Evolutionary conservation across 1,139 yeast species (phyloP).

Genomic region (Kodamaea plutei): DNA sequence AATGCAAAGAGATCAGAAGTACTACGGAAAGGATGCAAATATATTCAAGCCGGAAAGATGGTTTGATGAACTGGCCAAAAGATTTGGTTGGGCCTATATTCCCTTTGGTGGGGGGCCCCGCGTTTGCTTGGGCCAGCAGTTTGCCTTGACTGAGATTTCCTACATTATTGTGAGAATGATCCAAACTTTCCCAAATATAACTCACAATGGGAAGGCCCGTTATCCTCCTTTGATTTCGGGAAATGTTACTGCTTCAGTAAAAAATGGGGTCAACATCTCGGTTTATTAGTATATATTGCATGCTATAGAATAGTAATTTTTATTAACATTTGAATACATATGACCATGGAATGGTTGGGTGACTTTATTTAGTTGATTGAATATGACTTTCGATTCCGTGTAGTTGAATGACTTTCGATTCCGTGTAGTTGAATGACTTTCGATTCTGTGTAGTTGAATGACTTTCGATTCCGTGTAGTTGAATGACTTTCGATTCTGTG

Average conservation of each 20-base stretch:
- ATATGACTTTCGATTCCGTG: too few relatives aligned
- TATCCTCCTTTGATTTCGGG: background rate
- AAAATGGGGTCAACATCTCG: background rate
- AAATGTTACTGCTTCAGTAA: background rate
- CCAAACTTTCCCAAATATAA: slow-evolving; percentile 9
- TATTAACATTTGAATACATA: too few relatives aligned
- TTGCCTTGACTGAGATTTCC: slow-evolving; percentile 55
- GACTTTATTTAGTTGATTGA: too few relatives aligned
- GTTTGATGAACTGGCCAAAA: slow-evolving; percentile 31
- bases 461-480: too few relatives aligned
- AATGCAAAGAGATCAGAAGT: slow-evolving; percentile 41
- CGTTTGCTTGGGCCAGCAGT: slow-evolving; percentile 57
- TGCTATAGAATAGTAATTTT: too few relatives aligned
- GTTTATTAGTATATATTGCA: too few relatives aligned
- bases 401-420: too few relatives aligned
- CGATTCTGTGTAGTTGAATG: too few relatives aligned
- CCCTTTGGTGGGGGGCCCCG: slow-evolving; percentile 63
- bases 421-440: too few relatives aligned
- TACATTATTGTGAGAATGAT: slow-evolving; percentile 39
- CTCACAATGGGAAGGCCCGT: background rate
- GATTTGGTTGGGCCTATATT: slow-evolving; percentile 47
- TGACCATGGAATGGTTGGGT: too few relatives aligned
- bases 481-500: too few relatives aligned
- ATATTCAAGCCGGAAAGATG: slow-evolving; percentile 51
- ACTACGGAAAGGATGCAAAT: slow-evolving; percentile 47